These are phyloP conservation scores for Nicotiana benthamiana DNA, from an alignment of 257 asterid genomes.

Conservation along the genomic window DNA sequence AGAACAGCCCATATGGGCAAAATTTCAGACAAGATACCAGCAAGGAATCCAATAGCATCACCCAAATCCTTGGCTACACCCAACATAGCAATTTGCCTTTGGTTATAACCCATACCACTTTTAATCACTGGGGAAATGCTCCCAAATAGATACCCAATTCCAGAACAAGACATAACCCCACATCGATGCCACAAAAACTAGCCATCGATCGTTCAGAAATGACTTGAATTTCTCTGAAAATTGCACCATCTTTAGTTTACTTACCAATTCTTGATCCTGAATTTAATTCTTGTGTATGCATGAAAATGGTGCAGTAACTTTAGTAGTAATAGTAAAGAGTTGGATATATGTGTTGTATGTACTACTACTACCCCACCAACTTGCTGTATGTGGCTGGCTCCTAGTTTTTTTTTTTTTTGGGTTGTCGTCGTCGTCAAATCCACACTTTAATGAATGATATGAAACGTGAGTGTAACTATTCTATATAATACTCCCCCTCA, in stretches of 20 bases:
- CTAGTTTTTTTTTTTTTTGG: background rate
- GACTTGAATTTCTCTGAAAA: constrained; percentile 18
- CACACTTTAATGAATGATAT: background rate
- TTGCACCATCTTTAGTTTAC: background rate
- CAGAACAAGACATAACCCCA: constrained; percentile 94
- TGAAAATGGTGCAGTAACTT: background rate
- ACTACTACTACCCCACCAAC: background rate
- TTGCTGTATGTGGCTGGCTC: background rate
- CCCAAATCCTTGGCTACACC: constrained; percentile 94
- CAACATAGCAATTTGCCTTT: constrained; percentile 63
- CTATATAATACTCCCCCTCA: too few relatives aligned
- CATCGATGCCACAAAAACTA: constrained; percentile 90
- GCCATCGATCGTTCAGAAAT: constrained; percentile 65
- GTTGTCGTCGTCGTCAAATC: too few relatives aligned
- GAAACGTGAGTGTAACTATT: background rate
- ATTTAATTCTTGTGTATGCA: background rate
- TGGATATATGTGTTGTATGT: background rate
- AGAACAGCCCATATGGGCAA: constrained; percentile 71
- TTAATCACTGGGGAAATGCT: constrained; percentile 81
- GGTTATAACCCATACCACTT: constrained; percentile 61
- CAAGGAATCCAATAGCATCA: constrained; percentile 70
- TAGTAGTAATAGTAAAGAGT: background rate
- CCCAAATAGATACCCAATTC: constrained; percentile 77
- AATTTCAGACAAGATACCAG: constrained; percentile 59
- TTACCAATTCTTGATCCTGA: background rate